Percentiles rank a stretch among this genome's conserved stretches.
These are phyloP conservation scores for Cytospora chrysosperma DNA, from an alignment of 2,329 filamentous ascomycete species.

Conservation along the genomic window DNA sequence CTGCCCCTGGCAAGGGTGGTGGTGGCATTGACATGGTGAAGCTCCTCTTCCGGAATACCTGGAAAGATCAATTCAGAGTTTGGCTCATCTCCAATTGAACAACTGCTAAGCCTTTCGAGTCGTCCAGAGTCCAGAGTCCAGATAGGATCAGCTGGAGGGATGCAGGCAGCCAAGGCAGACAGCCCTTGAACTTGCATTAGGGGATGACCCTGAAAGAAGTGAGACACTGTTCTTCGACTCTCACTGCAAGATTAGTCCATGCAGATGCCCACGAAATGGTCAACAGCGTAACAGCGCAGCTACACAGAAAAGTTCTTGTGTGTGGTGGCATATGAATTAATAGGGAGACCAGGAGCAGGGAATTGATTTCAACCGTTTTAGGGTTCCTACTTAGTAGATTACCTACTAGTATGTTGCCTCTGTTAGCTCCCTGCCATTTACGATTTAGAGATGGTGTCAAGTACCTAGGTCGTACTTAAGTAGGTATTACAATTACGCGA, in stretches of 20 bases:
- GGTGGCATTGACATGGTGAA: constrained; percentile 23
- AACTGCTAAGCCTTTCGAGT: neutral
- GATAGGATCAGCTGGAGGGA: neutral
- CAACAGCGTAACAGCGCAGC: neutral
- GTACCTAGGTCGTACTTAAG: too few relatives aligned
- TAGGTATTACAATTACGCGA: too few relatives aligned
- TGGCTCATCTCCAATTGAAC: neutral
- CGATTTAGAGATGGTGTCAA: neutral
- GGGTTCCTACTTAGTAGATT: neutral
- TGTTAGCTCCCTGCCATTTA: neutral
- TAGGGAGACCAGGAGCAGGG: neutral
- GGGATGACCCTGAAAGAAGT: neutral
- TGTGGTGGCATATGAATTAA: neutral
- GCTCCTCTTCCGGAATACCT: neutral
- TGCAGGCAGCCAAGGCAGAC: neutral
- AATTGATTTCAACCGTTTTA: too few relatives aligned
- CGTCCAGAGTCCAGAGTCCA: neutral
- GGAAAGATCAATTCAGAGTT: neutral
- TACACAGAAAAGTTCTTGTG: neutral
- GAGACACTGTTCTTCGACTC: neutral
- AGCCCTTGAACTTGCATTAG: neutral
- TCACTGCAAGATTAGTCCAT: neutral
- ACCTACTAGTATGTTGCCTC: neutral
- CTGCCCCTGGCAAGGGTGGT: constrained; percentile 6
- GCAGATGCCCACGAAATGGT: neutral